Conservation (phyloP, 257 asterid genomes). For the Jacaranda copaia region DNA sequence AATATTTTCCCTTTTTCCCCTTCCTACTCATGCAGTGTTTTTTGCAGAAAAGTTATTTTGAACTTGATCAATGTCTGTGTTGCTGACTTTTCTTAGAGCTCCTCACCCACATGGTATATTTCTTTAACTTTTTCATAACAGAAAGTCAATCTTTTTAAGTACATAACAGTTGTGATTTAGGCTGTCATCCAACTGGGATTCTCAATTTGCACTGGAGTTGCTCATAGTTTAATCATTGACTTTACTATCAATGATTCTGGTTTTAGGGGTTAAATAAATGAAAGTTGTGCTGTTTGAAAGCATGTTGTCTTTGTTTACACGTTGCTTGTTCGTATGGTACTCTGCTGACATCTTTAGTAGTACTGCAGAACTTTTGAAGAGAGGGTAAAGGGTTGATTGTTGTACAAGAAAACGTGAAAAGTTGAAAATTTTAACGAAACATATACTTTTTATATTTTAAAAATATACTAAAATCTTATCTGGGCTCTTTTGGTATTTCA, state of each 20-base stretch:
- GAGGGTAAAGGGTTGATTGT: not conserved
- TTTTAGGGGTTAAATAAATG: not conserved
- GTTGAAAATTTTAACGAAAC: too few relatives aligned
- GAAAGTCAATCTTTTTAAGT: slow-evolving; percentile 28
- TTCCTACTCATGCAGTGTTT: not conserved
- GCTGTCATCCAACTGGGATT: slow-evolving; percentile 31
- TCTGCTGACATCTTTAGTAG: not conserved
- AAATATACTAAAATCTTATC: too few relatives aligned
- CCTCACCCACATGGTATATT: not conserved
- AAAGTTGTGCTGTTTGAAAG: slow-evolving; percentile 17
- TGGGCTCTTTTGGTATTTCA: too few relatives aligned
- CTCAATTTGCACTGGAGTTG: slow-evolving; percentile 17
- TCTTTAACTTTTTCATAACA: not conserved
- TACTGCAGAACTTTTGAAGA: not conserved
- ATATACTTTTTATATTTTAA: too few relatives aligned
- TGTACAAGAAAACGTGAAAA: not conserved
- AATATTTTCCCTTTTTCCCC: not conserved
- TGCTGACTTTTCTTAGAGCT: not conserved
- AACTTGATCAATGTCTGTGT: not conserved
- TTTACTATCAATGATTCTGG: not conserved
- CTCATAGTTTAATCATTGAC: slow-evolving; percentile 35
- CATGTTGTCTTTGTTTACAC: not conserved
- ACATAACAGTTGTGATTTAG: slow-evolving; percentile 14
- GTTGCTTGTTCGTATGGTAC: slow-evolving; percentile 1
- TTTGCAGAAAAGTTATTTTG: not conserved